Evolutionary conservation across 768 basidiomycete species (phyloP).

Genomic region (Rhodotorula graminis): DNA sequence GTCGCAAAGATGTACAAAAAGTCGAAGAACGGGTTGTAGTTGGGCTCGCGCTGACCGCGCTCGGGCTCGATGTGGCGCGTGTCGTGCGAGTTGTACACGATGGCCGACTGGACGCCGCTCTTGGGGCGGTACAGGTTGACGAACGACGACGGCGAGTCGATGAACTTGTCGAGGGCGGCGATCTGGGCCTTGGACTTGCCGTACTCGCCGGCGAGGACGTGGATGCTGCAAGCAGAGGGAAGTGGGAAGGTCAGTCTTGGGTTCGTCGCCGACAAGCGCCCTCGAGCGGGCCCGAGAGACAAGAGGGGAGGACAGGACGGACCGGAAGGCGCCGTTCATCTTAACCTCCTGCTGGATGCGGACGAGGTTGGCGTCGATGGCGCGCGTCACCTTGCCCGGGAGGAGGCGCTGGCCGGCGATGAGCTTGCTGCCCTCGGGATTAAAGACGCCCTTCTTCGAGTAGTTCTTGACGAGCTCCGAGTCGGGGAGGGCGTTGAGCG

Average conservation of each 20-base stretch:
- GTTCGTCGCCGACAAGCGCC: too few species aligned
- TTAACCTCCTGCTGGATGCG: slow-evolving; percentile 44
- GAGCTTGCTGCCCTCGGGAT: slow-evolving; percentile 40
- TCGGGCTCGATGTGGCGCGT: slow-evolving; percentile 32
- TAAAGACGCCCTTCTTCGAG: slow-evolving; percentile 39
- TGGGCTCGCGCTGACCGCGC: slow-evolving; percentile 22
- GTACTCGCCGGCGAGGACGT: slow-evolving; percentile 39
- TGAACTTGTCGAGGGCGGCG: slow-evolving; percentile 32
- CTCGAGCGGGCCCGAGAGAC: too few species aligned
- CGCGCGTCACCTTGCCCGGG: slow-evolving; percentile 41
- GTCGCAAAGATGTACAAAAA: slow-evolving; percentile 41
- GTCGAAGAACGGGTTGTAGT: slow-evolving; percentile 43
- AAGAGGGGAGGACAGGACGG: background rate
- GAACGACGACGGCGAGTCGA: slow-evolving; percentile 41
- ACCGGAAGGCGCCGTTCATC: slow-evolving; percentile 44
- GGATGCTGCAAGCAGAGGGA: slow-evolving; percentile 26
- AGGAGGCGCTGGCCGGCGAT: slow-evolving; percentile 40
- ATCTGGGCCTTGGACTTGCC: slow-evolving; percentile 14
- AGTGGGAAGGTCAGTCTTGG: too few species aligned
- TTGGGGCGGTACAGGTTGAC: slow-evolving; percentile 39
- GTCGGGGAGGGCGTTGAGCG: slow-evolving; percentile 41
- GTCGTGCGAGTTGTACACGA: slow-evolving; percentile 34
- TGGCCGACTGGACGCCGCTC: slow-evolving; percentile 30
- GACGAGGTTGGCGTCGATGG: slow-evolving; percentile 43
- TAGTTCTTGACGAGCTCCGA: slow-evolving; percentile 38